These are phyloP conservation scores for Stephanodiscus minutulus DNA, from an alignment of 108 stramenopile genomes.

Conservation along the genomic window DNA sequence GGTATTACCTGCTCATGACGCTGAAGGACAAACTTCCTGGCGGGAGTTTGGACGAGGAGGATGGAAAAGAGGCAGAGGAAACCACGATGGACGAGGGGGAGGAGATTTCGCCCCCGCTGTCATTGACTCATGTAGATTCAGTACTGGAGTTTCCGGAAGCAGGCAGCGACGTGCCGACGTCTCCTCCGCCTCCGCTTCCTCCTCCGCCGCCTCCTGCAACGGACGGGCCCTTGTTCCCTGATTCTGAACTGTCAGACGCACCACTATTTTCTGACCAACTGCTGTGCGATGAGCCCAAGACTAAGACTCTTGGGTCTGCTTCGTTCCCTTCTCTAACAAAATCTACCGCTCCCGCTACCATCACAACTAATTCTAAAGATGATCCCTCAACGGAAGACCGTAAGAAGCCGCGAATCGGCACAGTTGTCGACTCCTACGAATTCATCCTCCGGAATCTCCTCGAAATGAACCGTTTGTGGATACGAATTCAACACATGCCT, in stretches of 20 bases:
- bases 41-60: constrained; percentile 56
- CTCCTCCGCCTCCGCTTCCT: constrained; percentile 5
- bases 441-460: constrained; percentile 94
- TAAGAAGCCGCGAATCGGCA: constrained; percentile 42
- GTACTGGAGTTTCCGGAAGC: not conserved
- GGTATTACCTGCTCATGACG: constrained; percentile 93
- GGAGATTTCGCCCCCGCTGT: not conserved
- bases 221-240: constrained; percentile 7
- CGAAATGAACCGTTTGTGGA: constrained; percentile 99
- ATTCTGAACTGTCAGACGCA: not conserved
- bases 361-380: not conserved
- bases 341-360: constrained; percentile 17
- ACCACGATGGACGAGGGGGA: constrained; percentile 11
- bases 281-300: not conserved
- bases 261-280: constrained; percentile 22
- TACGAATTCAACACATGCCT: constrained; percentile 94
- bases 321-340: constrained; percentile 5
- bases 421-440: constrained; percentile 90
- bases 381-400: constrained; percentile 13
- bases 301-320: not conserved
- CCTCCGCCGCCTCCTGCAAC: constrained; percentile 20
- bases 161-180: not conserved
- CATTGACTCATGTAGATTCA: not conserved
- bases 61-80: constrained; percentile 30
- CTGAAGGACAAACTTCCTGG: constrained; percentile 93